Percentiles rank a stretch among this genome's conserved stretches.
Conservation (phyloP, 257 asterid genomes). For the Solanum dulcamara region DNA sequence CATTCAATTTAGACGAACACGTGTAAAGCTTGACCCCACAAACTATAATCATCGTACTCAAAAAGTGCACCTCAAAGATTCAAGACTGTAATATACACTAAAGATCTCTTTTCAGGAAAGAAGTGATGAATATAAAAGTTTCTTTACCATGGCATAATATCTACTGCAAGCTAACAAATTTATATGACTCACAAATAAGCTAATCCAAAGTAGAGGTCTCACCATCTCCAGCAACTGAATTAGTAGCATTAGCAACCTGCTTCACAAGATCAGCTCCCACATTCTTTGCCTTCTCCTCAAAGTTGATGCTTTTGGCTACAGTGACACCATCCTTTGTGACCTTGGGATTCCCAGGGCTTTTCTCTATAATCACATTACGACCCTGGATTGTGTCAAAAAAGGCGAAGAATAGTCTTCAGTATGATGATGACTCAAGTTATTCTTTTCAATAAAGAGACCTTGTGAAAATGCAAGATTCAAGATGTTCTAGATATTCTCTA, state of each 20-base stretch:
- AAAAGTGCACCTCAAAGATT: not conserved
- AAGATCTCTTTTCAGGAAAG: not conserved
- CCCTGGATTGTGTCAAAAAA: conserved; percentile 36
- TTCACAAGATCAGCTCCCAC: conserved; percentile 86
- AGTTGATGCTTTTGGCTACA: conserved; percentile 79
- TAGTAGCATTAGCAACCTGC: conserved; percentile 87
- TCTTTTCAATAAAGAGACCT: not conserved
- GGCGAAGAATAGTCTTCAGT: not conserved
- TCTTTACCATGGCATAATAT: not conserved
- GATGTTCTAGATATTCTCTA: not conserved
- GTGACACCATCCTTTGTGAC: conserved; percentile 92
- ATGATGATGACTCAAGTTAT: not conserved
- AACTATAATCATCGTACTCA: not conserved
- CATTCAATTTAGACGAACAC: not conserved
- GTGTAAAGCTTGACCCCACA: not conserved
- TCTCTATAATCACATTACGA: conserved; percentile 63
- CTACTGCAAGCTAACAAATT: not conserved
- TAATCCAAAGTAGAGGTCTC: conserved; percentile 18
- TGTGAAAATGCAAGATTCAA: not conserved
- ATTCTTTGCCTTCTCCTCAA: conserved; percentile 59
- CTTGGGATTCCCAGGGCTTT: conserved; percentile 42
- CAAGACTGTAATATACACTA: not conserved
- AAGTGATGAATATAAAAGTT: not conserved
- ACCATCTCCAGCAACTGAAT: conserved; percentile 90
- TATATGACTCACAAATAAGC: not conserved